Base-by-base conservation (phyloP, 768 basidiomycete species). In the Favolaschia claudopus region DNA sequence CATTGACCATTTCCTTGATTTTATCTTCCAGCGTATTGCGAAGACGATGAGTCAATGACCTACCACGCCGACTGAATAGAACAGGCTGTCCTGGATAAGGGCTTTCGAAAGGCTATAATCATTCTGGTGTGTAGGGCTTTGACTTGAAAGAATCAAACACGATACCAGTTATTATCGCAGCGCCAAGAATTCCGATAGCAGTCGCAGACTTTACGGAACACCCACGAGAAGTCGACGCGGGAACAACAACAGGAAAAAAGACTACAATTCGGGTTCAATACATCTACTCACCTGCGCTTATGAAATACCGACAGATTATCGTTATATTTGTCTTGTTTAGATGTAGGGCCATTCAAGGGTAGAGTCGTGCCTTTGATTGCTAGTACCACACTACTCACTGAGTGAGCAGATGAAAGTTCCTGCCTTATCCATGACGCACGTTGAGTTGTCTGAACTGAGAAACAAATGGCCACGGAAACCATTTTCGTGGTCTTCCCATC, bases 211-310 rank as follows among this genome's bases (percentile, higher is more conserved):
- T 91, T 88, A 32, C 82, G 82, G 70, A 93, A 89, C 25, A 84
- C 69, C 95, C 96, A 98, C 3, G 91, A 88, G 58, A 95, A 82
- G 72, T 93, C 91, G 32, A 96, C 91, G 29, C 88, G 82, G 15
- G 95, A 96, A 67, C 96, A 99, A 70, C 96, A 98, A 75, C 96
- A 99, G 0, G 95, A 92, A 69, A 92, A 93, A 17, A 93, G 73
- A 24, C 68, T 69, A 36, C 19, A 40, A 20, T 10, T n/a, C 13
- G 28, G 13, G 24, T 17, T 48, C 13, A 59, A n/a, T 15, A 14
- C 7, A 49, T 39, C 27, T 20, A n/a, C 25, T 28, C 37, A 15
- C 28, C 27, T 34, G 22, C 8, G 12, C 12, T 36, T 14, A 33
- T 14, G 17, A 48, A 28, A 46, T 3, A 67, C 77, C 17, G 55